Evolutionary conservation across 2,329 filamentous ascomycete species (phyloP), one percentile per base, ranked within the genome.

Genomic region (Botryotinia globosa): DNA sequence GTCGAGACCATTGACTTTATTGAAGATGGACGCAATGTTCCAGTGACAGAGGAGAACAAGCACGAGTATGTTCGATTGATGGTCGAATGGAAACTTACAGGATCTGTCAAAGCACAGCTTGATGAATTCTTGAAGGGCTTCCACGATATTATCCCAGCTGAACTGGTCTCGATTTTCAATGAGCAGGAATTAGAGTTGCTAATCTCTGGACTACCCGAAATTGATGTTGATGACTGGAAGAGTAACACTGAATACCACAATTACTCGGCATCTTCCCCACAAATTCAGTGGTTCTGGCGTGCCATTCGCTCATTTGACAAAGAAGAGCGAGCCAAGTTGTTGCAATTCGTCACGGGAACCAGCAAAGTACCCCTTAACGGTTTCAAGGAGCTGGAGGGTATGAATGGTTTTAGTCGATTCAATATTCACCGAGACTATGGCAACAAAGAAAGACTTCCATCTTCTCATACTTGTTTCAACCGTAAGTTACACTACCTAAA

Each of bases 261-360:
- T 83, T 99, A 99, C 84, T 94, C 90, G 7, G 91, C 93, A 45
- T 95, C 94, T 0, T 98, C 96, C 4, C 93, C 94, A 62, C 97
- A 99, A 81, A 97, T 99, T 74, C 94, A 98, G 82, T 99, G 96
- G 96, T 99, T 99, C 89, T 99, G 96, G 96, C 92, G 97, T 79
- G 96, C 96, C 39, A 90, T 99, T 61, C 91, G 96, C 78, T 97
- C 94, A 7, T 99, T 98, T 80, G 97, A 98, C 85, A 98, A 98
- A 84, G 97, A 99, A 84, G 97, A 99, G 84, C 93, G 94, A 74
- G 96, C 96, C 78, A 99, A 99, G 83, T 85, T 99, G 75, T 87
- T 99, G 62, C 96, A 99, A 80, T 99, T 99, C 82, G 96, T 99
- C 77, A 99, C 97, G 1, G 96, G 96, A 81, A 99, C 97, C 29